Percentiles rank a stretch among this genome's conserved stretches.
Conservation (phyloP, 805 yeast genomes). For the Suhomyces prunicola region DNA sequence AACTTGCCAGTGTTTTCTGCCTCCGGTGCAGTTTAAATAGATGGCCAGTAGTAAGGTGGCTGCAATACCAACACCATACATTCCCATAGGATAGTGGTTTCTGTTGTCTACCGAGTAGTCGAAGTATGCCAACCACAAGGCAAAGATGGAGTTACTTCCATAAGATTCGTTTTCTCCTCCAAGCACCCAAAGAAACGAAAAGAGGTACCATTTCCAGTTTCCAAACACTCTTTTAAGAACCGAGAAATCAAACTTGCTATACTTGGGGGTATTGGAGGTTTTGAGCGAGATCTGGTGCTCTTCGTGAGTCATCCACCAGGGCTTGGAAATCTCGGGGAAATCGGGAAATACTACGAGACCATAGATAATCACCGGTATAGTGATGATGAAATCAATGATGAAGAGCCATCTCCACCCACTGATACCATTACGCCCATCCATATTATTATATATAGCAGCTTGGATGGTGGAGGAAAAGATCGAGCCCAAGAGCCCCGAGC, state of each 20-base stretch:
- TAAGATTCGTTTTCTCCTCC: constrained; percentile 50
- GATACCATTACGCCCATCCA: constrained; percentile 47
- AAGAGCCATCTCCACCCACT: constrained; percentile 48
- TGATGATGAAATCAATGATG: constrained; percentile 57
- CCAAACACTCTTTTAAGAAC: constrained; percentile 38
- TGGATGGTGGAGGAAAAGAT: constrained; percentile 56
- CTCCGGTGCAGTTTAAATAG: constrained; percentile 42
- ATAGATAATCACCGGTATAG: constrained; percentile 54
- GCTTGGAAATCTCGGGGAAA: constrained; percentile 40
- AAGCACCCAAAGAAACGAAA: constrained; percentile 49
- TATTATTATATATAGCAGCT: constrained; percentile 46
- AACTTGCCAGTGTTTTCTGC: constrained; percentile 50
- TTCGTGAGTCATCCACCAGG: constrained; percentile 37
- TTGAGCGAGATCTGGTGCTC: constrained; percentile 41
- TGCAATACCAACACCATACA: constrained; percentile 49
- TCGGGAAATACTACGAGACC: constrained; percentile 62
- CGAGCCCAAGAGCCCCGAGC: constrained; percentile 53
- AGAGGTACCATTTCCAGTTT: constrained; percentile 58
- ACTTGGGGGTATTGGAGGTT: constrained; percentile 20
- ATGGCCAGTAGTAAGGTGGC: constrained; percentile 43
- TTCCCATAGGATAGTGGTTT: constrained; percentile 55
- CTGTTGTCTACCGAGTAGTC: constrained; percentile 43
- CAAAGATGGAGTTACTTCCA: constrained; percentile 44
- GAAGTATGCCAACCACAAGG: constrained; percentile 43
- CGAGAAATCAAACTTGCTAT: constrained; percentile 24